Percentiles rank a stretch among this genome's conserved stretches.
These are phyloP conservation scores for Coemansia reversa DNA, from an alignment of 192 early-diverging fungal species.

Conservation along the genomic window DNA sequence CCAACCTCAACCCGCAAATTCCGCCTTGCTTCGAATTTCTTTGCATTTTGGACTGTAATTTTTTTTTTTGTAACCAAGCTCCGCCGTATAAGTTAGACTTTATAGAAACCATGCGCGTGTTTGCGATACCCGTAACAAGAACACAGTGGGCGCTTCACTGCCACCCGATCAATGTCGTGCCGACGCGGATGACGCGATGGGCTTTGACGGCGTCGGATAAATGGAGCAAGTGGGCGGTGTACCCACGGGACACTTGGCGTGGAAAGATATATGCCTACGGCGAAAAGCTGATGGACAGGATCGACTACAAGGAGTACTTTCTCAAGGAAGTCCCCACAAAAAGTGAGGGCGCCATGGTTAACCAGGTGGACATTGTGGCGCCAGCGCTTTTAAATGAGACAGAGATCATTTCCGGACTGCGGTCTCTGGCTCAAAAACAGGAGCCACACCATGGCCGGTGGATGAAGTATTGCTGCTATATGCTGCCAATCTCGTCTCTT, in stretches of 20 bases:
- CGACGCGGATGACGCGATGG: slow-evolving; percentile 44
- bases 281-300: slow-evolving; percentile 64
- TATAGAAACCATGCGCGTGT: slow-evolving; percentile 32
- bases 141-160: slow-evolving; percentile 52
- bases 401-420: slow-evolving; percentile 52
- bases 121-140: slow-evolving; percentile 44
- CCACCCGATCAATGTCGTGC: slow-evolving; percentile 38
- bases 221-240: slow-evolving; percentile 45
- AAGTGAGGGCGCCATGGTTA: slow-evolving; percentile 30
- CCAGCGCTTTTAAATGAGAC: slow-evolving; percentile 54
- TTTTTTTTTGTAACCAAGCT: background rate
- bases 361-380: slow-evolving; percentile 37
- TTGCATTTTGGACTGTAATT: background rate
- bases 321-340: slow-evolving; percentile 68
- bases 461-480: slow-evolving; percentile 65
- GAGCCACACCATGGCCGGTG: slow-evolving; percentile 70
- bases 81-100: background rate
- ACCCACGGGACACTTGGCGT: slow-evolving; percentile 58
- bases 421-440: slow-evolving; percentile 48
- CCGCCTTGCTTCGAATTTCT: background rate
- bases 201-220: slow-evolving; percentile 39
- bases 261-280: slow-evolving; percentile 60
- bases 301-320: slow-evolving; percentile 74
- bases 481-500: slow-evolving; percentile 65
- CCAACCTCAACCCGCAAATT: too few relatives aligned